A percentile compares a stretch with the other conserved stretches of the same genome.
Evolutionary conservation across 2,329 filamentous ascomycete genomes (phyloP).

Genomic region (Colletotrichum viniferum): DNA sequence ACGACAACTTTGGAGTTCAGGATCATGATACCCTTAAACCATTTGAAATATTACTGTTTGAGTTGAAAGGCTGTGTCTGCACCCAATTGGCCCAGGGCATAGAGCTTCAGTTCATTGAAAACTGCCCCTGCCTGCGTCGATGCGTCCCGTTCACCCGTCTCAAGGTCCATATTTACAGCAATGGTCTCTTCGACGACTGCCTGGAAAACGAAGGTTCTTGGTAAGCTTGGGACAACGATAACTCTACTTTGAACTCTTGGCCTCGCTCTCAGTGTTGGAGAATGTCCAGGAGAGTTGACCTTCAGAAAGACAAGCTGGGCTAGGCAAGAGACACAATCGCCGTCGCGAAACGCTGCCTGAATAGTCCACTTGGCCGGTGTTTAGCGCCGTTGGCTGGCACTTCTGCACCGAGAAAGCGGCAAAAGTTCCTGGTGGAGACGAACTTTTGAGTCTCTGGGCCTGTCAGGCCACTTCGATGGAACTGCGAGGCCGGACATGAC

Average conservation of each 20-base stretch:
- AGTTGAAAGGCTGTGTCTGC: not conserved
- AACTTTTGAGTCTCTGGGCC: not conserved
- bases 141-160: not conserved
- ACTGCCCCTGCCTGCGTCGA: not conserved
- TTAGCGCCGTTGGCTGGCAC: not conserved
- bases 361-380: not conserved
- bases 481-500: not conserved
- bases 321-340: not conserved
- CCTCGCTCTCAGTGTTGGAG: not conserved
- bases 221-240: not conserved
- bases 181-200: not conserved
- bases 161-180: not conserved
- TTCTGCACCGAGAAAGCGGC: not conserved
- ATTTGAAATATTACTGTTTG: not conserved
- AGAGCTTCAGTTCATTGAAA: not conserved
- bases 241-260: not conserved
- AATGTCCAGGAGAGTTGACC: not conserved
- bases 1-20: not conserved
- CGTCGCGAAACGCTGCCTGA: not conserved
- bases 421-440: slow-evolving; percentile 5
- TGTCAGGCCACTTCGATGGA: not conserved
- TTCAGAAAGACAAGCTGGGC: not conserved
- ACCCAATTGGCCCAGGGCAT: not conserved
- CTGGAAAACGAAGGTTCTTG: not conserved
- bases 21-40: slow-evolving; percentile 3